Evolutionary conservation across 163 green algal genomes (phyloP), one percentile per base, ranked within the genome.

Genomic region (Volvox carteri): DNA sequence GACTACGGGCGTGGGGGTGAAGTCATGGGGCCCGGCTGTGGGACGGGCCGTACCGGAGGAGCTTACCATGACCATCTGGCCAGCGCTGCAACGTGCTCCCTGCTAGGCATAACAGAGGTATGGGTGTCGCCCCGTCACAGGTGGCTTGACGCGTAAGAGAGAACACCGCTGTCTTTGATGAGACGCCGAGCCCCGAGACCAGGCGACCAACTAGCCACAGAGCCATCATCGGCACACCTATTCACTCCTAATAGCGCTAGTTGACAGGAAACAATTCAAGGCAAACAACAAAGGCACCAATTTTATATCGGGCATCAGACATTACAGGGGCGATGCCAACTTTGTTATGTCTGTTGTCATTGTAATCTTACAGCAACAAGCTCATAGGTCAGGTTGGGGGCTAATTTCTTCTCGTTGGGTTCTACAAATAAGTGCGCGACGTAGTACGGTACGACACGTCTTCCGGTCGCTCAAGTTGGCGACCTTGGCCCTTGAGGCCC

Each of bases 131-230:
- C 5, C 25, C 21, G 21, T 78, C 70, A 23, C 30, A 58, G 21
- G 70, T 19, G 39, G 70, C 41, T 42, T 78, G 70, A 28, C 37
- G 56, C 23, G 56, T 41, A 39, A 86, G 23, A 25, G 78, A 37
- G 37, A 76, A 56, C 56, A 23, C 50, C 2, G 56, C 78, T 30
- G 37, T 41, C 50, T 70, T 62, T 21, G 56, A 48, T 41, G 77
- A 54, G 77, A 50, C 77, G 52, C 56, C 58, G 1, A 86, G 56
- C 56, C 52, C 58, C 56, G 78, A 86, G n/a, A 60, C 54, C 28
- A 86, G 56, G 4, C 78, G 78, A 48, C 78, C 58, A 30, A 86
- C 16, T 8, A 86, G 39, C 78, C 37, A 75, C 1, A 30, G 2
- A 8, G 52, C 33, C 77, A 85, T 85, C 19, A 12, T 23, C 3